Evolutionary conservation across 2,329 filamentous ascomycete genomes (phyloP), one percentile per base, ranked within the genome.

Genomic region (Trichoderma sp.): DNA sequence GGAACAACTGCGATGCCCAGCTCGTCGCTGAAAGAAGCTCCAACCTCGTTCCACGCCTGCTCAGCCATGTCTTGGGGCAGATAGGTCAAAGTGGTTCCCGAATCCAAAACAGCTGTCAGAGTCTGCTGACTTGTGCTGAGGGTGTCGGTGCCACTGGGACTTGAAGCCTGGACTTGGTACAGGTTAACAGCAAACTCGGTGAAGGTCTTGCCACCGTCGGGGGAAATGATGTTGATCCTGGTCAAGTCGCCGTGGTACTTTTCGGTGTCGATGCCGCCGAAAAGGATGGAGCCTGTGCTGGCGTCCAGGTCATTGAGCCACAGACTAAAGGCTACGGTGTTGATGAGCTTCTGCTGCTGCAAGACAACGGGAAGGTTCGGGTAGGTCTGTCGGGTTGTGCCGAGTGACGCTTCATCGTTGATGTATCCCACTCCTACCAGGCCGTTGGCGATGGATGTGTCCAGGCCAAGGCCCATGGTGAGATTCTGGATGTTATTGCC

Each of bases 211-310:
- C 85, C 82, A 75, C 84, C 81, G 71, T 87, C 81, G 79, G 91
- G 74, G 16, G 78, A 72, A 5, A 83, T 85, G 76, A 95, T 86
- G 18, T 92, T 87, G 33, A 95, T 86, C 6, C 87, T 89, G 63
- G 88, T 87, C 38, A 95, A 86, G 2, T 89, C 83, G 65, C 93
- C 93, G 0, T 86, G 82, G 83, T 91, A 97, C 81, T 95, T 95
- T 76, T 88, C 89, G 0, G 90, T 93, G 81, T 96, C 93, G 75
- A 95, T 91, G n/a, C 93, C 94, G 53, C 94, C 94, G 78, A 96
- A 97, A 1, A 96, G 86, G 76, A 96, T 92, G 78, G 86, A 92
- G 45, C 94, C 94, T 1, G 88, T 91, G 76, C 88, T 91, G 0
- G 93, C 84, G 75, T 86, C 86, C 11, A 89, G 82, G 72, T 91